Conservation (phyloP, 352 stramenopile genomes). For the Phytophthora pinifolia region DNA sequence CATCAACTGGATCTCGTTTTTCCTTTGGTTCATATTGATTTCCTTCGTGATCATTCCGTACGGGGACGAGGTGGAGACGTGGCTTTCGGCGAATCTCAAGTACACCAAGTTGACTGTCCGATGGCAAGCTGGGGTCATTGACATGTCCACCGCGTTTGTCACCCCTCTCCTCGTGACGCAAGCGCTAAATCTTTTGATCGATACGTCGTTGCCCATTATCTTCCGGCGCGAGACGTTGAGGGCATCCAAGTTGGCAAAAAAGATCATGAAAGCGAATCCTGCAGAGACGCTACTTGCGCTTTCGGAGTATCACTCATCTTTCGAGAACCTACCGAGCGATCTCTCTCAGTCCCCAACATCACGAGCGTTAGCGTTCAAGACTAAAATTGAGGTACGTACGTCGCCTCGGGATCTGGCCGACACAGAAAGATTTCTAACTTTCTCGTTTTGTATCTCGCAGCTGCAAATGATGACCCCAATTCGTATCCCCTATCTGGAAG, state of each 20-base stretch:
- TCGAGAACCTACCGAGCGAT: conserved; percentile 59
- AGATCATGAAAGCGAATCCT: conserved; percentile 82
- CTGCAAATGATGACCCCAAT: conserved; percentile 89
- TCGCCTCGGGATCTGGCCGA: not conserved
- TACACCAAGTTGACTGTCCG: conserved; percentile 82
- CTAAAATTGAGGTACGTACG: conserved; percentile 81
- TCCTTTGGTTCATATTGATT: conserved; percentile 90
- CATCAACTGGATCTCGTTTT: conserved; percentile 92
- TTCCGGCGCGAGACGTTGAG: conserved; percentile 67
- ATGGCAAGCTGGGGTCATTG: conserved; percentile 85
- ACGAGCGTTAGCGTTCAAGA: conserved; percentile 63
- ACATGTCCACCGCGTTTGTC: conserved; percentile 87
- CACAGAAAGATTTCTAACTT: conserved; percentile 2
- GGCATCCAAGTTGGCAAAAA: conserved; percentile 73
- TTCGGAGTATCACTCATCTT: conserved; percentile 82
- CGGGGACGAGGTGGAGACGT: conserved; percentile 75
- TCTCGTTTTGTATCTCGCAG: conserved; percentile 24
- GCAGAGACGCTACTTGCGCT: conserved; percentile 79
- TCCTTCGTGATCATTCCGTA: conserved; percentile 89
- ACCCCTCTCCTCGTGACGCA: conserved; percentile 85
- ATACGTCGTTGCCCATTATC: conserved; percentile 70
- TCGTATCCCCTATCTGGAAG: conserved; percentile 86
- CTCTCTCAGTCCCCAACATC: conserved; percentile 23
- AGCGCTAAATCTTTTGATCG: conserved; percentile 82
- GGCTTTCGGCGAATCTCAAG: conserved; percentile 75